Evolutionary conservation across 805 yeast species (phyloP).

Genomic region (Starmerella sp.): DNA sequence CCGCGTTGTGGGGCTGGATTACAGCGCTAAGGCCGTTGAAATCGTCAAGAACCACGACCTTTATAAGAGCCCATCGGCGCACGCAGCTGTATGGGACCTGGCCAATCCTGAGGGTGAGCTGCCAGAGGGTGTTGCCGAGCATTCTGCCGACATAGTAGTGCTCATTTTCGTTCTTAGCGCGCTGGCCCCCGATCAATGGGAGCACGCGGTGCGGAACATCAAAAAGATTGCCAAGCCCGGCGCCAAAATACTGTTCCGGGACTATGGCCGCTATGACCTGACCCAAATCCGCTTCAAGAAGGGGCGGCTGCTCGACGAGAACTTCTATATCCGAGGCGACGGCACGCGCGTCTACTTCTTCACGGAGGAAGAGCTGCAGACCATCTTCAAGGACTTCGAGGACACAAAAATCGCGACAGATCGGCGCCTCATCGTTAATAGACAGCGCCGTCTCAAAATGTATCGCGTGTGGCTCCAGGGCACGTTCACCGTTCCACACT

Average conservation of each 20-base stretch:
- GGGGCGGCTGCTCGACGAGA: conserved; percentile 75
- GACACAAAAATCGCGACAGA: conserved; percentile 78
- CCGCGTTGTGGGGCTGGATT: conserved; percentile 75
- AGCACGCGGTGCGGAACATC: conserved; percentile 60
- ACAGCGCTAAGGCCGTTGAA: conserved; percentile 79
- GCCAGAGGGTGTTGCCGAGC: conserved; percentile 76
- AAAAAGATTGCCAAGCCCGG: conserved; percentile 77
- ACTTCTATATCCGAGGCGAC: conserved; percentile 93
- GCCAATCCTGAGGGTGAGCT: conserved; percentile 59
- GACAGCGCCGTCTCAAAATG: conserved; percentile 90
- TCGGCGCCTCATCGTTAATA: conserved; percentile 77
- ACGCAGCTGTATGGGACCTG: conserved; percentile 90
- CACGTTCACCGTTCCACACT: conserved; percentile 38
- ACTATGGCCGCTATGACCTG: conserved; percentile 89
- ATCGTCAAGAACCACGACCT: conserved; percentile 55
- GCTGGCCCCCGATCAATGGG: conserved; percentile 84
- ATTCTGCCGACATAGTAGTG: conserved; percentile 83
- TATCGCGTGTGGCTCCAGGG: conserved; percentile 96
- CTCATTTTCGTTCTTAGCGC: conserved; percentile 94
- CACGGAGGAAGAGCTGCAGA: conserved; percentile 79
- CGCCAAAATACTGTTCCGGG: conserved; percentile 79
- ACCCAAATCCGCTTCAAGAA: conserved; percentile 92
- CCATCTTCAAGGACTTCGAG: conserved; percentile 55
- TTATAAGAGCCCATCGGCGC: conserved; percentile 52
- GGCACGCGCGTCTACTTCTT: conserved; percentile 96